phyloP scores from a whole-genome alignment of 2,329 filamentous ascomycete species.

The Pezicula rhizophila region DNA sequence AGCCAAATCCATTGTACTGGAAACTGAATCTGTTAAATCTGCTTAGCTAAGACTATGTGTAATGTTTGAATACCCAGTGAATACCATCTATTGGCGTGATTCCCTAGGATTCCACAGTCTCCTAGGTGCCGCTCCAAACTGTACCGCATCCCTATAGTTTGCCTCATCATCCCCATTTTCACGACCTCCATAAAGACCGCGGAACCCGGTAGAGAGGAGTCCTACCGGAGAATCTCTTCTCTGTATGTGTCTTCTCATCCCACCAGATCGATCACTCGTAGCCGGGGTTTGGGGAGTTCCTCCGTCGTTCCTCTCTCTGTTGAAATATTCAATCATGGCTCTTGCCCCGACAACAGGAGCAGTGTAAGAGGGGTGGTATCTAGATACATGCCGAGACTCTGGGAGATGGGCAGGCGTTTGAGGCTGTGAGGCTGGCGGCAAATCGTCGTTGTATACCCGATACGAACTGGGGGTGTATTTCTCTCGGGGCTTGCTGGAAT shows the following conservation, averaged over 20 bases:
- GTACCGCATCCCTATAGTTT: slow-evolving; percentile 23
- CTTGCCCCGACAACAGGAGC: slow-evolving; percentile 28
- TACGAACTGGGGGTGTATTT: slow-evolving; percentile 25
- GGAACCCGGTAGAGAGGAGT: slow-evolving; percentile 37
- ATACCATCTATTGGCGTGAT: no score
- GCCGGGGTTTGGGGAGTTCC: neutral
- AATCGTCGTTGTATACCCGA: slow-evolving; percentile 40
- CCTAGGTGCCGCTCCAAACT: slow-evolving; percentile 27
- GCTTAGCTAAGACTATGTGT: no score
- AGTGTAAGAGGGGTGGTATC: slow-evolving; percentile 37
- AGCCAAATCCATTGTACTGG: no score
- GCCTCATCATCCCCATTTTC: slow-evolving; percentile 41
- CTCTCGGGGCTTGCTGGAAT: slow-evolving; percentile 9
- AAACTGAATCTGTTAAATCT: no score
- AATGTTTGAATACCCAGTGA: no score
- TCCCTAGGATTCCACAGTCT: slow-evolving; percentile 14
- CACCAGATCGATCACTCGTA: neutral
- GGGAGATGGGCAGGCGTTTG: slow-evolving; percentile 45
- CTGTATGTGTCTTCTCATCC: slow-evolving; percentile 11
- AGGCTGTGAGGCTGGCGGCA: slow-evolving; percentile 39
- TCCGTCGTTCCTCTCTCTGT: neutral
- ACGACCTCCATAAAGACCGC: slow-evolving; percentile 40
- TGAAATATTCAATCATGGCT: slow-evolving; percentile 10
- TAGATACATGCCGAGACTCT: slow-evolving; percentile 41
- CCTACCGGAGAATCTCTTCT: slow-evolving; percentile 31